Conservation (phyloP, 495 filamentous ascomycete genomes). For the Trichodelitschia bisporula region DNA sequence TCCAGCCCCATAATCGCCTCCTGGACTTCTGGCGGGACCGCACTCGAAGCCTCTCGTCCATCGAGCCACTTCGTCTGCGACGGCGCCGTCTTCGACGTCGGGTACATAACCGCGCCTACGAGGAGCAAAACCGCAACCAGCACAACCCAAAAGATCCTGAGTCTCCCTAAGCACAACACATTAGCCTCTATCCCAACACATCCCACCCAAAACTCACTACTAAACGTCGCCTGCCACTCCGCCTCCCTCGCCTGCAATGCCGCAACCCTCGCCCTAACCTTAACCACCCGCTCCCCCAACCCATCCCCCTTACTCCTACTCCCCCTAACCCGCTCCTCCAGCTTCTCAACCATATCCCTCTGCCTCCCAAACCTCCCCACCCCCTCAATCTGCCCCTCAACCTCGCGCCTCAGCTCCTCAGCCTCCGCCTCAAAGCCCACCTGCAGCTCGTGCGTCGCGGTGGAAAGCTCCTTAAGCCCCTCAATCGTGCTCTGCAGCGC, state of each 20-base stretch:
- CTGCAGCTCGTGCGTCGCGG: constrained; percentile 32
- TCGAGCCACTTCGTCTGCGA: too few species aligned
- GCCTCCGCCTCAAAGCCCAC: constrained; percentile 37
- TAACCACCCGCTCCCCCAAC: constrained; percentile 41
- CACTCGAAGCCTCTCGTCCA: too few species aligned
- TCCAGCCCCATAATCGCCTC: too few species aligned
- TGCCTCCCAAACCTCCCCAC: constrained; percentile 47
- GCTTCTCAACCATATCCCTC: constrained; percentile 32
- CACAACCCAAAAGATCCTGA: too few species aligned
- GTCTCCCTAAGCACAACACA: too few species aligned
- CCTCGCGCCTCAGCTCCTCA: constrained; percentile 31
- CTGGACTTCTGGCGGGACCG: too few species aligned
- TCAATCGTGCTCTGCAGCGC: constrained; percentile 40
- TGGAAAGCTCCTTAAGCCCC: constrained; percentile 44
- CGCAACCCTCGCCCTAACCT: constrained; percentile 37
- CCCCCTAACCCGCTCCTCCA: constrained; percentile 38
- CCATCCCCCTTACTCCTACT: constrained; percentile 36
- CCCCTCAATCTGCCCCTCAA: constrained; percentile 35
- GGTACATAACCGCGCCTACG: too few species aligned
- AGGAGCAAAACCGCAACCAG: too few species aligned
- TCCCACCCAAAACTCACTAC: too few species aligned
- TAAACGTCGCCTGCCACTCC: constrained; percentile 15
- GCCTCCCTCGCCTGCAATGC: constrained; percentile 44
- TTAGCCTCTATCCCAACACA: too few species aligned
- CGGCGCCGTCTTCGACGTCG: too few species aligned